phyloP scores from a whole-genome alignment of 129 eudicot genomes.

The Glebionis coronaria region DNA sequence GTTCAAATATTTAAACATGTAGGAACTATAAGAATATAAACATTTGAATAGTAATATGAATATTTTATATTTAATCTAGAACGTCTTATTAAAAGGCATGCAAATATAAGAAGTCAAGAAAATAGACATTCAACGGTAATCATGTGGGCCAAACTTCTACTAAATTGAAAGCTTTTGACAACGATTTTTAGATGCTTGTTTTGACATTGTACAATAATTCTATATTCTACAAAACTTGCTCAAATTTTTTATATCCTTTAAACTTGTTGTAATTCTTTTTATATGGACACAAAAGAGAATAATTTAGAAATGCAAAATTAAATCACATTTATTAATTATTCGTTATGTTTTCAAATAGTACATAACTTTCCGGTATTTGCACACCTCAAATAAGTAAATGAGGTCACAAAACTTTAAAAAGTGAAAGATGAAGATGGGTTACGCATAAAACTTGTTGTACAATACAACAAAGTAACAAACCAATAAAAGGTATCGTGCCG shows the following conservation, averaged over 20 bases:
- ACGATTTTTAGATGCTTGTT: conserved; percentile 2
- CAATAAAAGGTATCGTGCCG: too few relatives aligned
- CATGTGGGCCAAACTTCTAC: not conserved
- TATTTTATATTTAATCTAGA: not conserved
- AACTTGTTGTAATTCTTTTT: too few relatives aligned
- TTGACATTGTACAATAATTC: not conserved
- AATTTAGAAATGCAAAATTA: not conserved
- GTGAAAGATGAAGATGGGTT: conserved; percentile 35
- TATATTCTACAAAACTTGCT: too few relatives aligned
- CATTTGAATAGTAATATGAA: too few relatives aligned
- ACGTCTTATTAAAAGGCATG: not conserved
- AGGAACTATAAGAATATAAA: too few relatives aligned
- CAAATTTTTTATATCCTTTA: too few relatives aligned
- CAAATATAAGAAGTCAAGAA: not conserved
- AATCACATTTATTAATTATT: not conserved
- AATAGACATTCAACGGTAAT: not conserved
- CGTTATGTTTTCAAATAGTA: too few relatives aligned
- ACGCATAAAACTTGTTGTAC: too few relatives aligned
- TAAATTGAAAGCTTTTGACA: not conserved
- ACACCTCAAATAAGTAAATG: not conserved
- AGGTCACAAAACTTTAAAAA: conserved; percentile 14
- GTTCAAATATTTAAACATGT: too few relatives aligned
- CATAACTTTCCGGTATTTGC: not conserved
- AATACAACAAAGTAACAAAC: too few relatives aligned
- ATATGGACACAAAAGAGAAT: too few relatives aligned